Evolutionary conservation across 345 rosid genomes (phyloP).

Genomic region (Eucalyptus curtisii): DNA sequence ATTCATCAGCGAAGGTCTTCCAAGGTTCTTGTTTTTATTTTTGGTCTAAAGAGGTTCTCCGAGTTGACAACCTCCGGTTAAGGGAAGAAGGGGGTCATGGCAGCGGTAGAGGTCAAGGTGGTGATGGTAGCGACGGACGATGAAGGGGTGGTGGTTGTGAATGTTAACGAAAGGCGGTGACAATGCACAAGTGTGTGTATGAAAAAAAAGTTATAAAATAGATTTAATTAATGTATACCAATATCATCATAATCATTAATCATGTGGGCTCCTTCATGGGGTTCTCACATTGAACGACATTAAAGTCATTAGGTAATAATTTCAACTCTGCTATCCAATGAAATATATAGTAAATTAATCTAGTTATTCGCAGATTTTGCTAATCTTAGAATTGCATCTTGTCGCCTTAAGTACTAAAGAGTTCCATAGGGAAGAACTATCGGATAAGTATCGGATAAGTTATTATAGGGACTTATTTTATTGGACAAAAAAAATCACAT

Average conservation of each 20-base stretch:
- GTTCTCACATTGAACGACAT: not conserved
- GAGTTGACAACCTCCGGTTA: not conserved
- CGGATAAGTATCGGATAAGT: not conserved
- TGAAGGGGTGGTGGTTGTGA: not conserved
- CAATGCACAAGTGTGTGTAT: not conserved
- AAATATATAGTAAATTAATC: not conserved
- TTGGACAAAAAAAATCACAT: not conserved
- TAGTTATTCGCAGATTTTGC: not conserved
- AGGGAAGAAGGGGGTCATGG: not conserved
- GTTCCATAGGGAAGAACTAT: not conserved
- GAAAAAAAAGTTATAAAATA: not conserved
- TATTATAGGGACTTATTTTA: not conserved
- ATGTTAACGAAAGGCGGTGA: not conserved
- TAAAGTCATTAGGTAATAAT: not conserved
- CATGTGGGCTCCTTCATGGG: rapidly evolving
- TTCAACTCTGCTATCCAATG: not conserved
- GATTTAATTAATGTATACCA: not conserved
- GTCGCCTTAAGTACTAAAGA: not conserved
- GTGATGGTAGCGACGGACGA: not conserved
- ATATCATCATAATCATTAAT: not conserved
- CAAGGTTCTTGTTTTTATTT: not conserved
- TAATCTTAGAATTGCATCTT: not conserved
- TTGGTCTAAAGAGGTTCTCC: not conserved
- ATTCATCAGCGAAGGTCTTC: not conserved
- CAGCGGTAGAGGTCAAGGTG: not conserved